Conservation (phyloP, 2,329 filamentous ascomycete genomes). For the Alternaria conjuncta region DNA sequence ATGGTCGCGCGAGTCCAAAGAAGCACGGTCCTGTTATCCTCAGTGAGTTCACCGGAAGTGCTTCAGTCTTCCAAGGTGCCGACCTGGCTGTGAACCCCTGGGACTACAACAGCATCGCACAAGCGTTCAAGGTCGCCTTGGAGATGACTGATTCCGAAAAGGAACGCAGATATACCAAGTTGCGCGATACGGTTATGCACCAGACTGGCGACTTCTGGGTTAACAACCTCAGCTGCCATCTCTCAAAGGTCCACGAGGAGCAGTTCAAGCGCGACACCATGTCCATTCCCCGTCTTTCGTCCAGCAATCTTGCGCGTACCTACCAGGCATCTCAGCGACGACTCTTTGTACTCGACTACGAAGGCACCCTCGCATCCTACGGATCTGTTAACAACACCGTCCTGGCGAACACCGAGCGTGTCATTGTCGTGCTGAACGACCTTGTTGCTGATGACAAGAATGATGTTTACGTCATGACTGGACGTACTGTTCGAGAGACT, state of each 20-base stretch:
- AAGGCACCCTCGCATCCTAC: conserved; percentile 89
- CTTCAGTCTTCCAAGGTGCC: conserved; percentile 80
- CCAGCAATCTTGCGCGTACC: conserved; percentile 66
- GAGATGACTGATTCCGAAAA: conserved; percentile 82
- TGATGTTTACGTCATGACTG: conserved; percentile 92
- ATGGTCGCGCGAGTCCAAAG: conserved; percentile 74
- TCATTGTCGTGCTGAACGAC: conserved; percentile 82
- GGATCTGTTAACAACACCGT: conserved; percentile 85
- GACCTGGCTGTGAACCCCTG: conserved; percentile 91
- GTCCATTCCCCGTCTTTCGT: conserved; percentile 82
- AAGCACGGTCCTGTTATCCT: conserved; percentile 89
- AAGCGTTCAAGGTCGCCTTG: conserved; percentile 82
- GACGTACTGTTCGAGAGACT: conserved; percentile 83
- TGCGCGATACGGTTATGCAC: conserved; percentile 75
- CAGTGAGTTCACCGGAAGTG: conserved; percentile 93
- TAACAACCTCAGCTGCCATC: conserved; percentile 71
- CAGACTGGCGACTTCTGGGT: conserved; percentile 90
- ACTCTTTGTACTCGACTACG: conserved; percentile 90
- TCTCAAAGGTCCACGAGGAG: conserved; percentile 80
- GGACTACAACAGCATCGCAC: conserved; percentile 88
- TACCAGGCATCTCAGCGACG: conserved; percentile 73
- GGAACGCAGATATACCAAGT: conserved; percentile 72
- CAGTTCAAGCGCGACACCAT: conserved; percentile 85
- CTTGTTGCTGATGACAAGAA: conserved; percentile 81
- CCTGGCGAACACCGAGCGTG: conserved; percentile 83